Base-by-base conservation (phyloP, 2,329 filamentous ascomycete genomes). In the Atkinsonella hypoxylon region DNA sequence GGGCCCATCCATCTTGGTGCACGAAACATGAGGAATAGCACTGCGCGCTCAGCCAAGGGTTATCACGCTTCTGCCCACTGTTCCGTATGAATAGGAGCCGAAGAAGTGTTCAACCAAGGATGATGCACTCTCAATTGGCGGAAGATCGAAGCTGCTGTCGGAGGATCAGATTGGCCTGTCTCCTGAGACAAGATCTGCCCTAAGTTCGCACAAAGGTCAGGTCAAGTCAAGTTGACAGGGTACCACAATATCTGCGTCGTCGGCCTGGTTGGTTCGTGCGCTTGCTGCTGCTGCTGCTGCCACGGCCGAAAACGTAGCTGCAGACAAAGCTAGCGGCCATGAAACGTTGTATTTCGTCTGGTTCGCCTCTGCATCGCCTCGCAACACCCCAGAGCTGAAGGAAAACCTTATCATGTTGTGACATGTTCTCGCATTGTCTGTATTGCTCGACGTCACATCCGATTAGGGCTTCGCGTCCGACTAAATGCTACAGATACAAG, bases 291-390 rank as follows among this genome's bases (percentile, higher is more conserved):
- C 26, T 4, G 26, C 4, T 7, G 26, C 26, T 26, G 26, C 2
- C 26, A 26, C 26, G 26, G 26, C 4, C 26, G 26, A 26, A n/a
- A 5, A 20, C 12, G 26, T 22, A n/a, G 44, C 13, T 17, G n/a
- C 20, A 26, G 26, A 26, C 26, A 26, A 26, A 26, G 18, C 47
- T 40, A 47, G 31, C 38, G 32, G 11, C 51, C 49, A 57, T 54
- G 54, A 50, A 57, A 57, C 55, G 55, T 57, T 57, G 54, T 53
- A 55, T 57, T 51, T 45, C n/a, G 48, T 51, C 48, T 39, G n/a
- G n/a, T 22, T 22, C 20, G 20, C 20, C 20, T 45, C 20, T 48
- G 44, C 51, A 47, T 48, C 42, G 51, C 51, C 32, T 36, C 48
- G 32, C 22, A 26, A 34, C 12, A 48, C 30, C 26, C 32, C 17